phyloP scores from a whole-genome alignment of 345 rosid genomes.

The Murraya paniculata region DNA sequence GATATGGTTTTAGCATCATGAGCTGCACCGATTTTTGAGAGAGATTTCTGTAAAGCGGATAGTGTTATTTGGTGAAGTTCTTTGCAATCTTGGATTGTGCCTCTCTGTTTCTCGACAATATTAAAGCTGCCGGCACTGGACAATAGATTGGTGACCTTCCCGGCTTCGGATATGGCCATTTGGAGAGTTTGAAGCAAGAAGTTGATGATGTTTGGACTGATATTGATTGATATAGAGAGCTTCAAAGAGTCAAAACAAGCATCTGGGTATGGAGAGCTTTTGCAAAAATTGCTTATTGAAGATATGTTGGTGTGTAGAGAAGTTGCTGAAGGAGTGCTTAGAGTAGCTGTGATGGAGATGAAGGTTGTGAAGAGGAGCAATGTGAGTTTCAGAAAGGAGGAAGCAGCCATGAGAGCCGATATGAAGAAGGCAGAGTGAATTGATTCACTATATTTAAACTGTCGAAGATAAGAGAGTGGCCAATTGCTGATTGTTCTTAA shows the following conservation, averaged over 20 bases:
- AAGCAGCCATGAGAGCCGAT: slow-evolving; percentile 40
- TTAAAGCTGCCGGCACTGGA: slow-evolving; percentile 25
- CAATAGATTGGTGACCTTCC: slow-evolving; percentile 52
- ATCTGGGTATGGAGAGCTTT: slow-evolving; percentile 62
- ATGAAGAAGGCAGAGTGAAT: not conserved
- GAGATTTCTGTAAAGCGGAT: slow-evolving; percentile 42
- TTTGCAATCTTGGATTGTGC: slow-evolving; percentile 71
- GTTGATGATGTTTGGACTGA: slow-evolving; percentile 54
- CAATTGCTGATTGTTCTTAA: not conserved
- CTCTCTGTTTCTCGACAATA: slow-evolving; percentile 63
- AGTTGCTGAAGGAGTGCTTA: slow-evolving; percentile 26
- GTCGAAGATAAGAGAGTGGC: not conserved
- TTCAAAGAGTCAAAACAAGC: slow-evolving; percentile 59
- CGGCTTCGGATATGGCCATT: slow-evolving; percentile 60
- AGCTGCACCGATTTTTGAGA: slow-evolving; percentile 37
- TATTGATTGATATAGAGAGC: slow-evolving; percentile 69
- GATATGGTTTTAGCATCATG: slow-evolving; percentile 34
- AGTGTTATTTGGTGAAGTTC: slow-evolving; percentile 79
- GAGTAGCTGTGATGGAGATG: slow-evolving; percentile 23
- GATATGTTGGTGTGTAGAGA: slow-evolving; percentile 33
- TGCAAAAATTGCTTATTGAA: slow-evolving; percentile 48
- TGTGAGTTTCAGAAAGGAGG: slow-evolving; percentile 16
- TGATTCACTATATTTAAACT: not conserved
- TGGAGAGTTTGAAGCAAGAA: slow-evolving; percentile 62
- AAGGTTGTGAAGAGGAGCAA: slow-evolving; percentile 33